Evolutionary conservation across 306 rosid species (phyloP).

Genomic region (Malus sieversii): DNA sequence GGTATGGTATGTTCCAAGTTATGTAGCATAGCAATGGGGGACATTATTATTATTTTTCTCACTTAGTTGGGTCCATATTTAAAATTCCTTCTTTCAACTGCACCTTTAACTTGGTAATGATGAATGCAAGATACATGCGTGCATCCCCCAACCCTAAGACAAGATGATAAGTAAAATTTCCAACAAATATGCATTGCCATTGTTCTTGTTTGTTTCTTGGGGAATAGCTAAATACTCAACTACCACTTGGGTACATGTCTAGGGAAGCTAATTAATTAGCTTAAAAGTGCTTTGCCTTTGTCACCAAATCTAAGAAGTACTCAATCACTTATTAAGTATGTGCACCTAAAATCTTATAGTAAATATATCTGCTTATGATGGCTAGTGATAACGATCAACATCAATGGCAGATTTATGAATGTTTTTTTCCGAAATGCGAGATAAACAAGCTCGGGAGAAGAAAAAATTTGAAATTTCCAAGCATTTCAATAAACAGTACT

Average conservation of each 20-base stretch:
- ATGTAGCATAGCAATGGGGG: slow-evolving; percentile 28
- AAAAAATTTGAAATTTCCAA: background rate
- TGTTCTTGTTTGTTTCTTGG: background rate
- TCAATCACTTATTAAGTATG: too few relatives aligned
- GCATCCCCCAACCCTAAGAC: background rate
- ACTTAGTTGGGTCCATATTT: slow-evolving; percentile 3
- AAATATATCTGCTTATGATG: too few relatives aligned
- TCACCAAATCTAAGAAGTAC: too few relatives aligned
- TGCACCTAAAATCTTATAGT: too few relatives aligned
- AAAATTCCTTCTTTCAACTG: background rate
- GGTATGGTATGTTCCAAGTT: slow-evolving; percentile 28
- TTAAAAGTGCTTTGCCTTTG: too few relatives aligned
- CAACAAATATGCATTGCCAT: background rate
- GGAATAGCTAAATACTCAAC: background rate
- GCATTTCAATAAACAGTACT: too few relatives aligned
- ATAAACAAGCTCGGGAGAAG: background rate
- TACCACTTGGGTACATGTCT: background rate
- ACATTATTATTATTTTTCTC: background rate
- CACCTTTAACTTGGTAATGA: slow-evolving; percentile 1
- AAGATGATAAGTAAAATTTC: background rate
- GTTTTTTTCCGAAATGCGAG: background rate
- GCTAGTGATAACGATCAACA: too few relatives aligned
- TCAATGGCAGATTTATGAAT: too few relatives aligned
- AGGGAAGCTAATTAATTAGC: background rate
- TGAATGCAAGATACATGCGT: background rate